Conservation (phyloP, 2,329 filamentous ascomycete genomes). For the Cladophialophora yegresii region DNA sequence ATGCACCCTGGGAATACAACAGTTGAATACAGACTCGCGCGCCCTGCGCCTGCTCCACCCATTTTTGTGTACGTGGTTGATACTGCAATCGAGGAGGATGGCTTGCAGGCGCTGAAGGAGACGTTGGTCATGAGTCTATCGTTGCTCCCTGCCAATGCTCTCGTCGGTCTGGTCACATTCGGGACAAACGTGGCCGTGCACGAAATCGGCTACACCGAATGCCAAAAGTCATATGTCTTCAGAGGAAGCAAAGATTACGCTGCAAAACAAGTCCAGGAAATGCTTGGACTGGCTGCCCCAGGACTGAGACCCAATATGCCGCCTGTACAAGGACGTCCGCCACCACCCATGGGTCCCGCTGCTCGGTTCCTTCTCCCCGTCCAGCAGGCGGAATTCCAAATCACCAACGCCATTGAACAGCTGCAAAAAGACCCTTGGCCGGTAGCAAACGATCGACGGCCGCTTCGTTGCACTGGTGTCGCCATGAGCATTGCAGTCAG, state of each 20-base stretch:
- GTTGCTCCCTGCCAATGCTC: slow-evolving; percentile 62
- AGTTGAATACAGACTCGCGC: slow-evolving; percentile 65
- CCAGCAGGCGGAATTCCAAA: slow-evolving; percentile 93
- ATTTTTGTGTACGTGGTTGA: slow-evolving; percentile 70
- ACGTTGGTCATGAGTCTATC: slow-evolving; percentile 68
- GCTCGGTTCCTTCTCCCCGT: slow-evolving; percentile 91
- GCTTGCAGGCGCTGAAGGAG: slow-evolving; percentile 66
- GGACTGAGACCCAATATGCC: slow-evolving; percentile 72
- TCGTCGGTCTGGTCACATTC: slow-evolving; percentile 66
- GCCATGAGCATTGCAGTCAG: slow-evolving; percentile 95
- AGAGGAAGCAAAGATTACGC: slow-evolving; percentile 95
- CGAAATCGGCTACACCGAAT: slow-evolving; percentile 96
- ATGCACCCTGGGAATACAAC: slow-evolving; percentile 66
- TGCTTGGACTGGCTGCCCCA: slow-evolving; percentile 80
- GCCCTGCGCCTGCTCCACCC: slow-evolving; percentile 64
- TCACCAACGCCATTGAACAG: slow-evolving; percentile 93
- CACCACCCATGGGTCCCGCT: slow-evolving; percentile 74
- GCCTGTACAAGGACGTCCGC: slow-evolving; percentile 71
- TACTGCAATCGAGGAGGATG: slow-evolving; percentile 69
- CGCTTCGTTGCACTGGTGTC: slow-evolving; percentile 88
- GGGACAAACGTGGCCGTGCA: slow-evolving; percentile 95
- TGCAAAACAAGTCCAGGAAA: slow-evolving; percentile 99
- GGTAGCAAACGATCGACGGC: slow-evolving; percentile 87
- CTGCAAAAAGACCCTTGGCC: slow-evolving; percentile 98
- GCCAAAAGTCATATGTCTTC: slow-evolving; percentile 98